phyloP scores from a whole-genome alignment of 2,329 filamentous ascomycete species.

The Phialemoniopsis sp. region DNA sequence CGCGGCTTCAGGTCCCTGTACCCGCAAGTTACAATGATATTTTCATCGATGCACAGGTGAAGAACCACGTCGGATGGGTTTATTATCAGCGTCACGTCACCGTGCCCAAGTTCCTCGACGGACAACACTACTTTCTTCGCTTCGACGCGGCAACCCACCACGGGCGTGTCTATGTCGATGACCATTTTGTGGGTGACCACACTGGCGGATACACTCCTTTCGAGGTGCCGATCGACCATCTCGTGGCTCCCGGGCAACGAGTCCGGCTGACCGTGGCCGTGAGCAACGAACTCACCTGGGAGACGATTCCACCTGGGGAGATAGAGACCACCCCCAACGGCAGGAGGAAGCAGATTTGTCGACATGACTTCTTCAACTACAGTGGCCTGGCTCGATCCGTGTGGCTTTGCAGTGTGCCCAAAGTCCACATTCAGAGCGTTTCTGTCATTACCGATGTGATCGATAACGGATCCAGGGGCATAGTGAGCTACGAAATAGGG shows the following conservation, averaged over 20 bases:
- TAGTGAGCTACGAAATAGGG: constrained; percentile 7
- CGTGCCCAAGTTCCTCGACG: constrained; percentile 13
- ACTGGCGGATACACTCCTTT: constrained; percentile 20
- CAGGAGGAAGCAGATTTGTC: constrained; percentile 15
- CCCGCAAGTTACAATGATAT: constrained; percentile 20
- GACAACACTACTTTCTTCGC: constrained; percentile 14
- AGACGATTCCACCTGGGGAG: constrained; percentile 20
- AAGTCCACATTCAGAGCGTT: constrained; percentile 14
- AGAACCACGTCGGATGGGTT: constrained; percentile 22
- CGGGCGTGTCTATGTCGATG: constrained; percentile 19
- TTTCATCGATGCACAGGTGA: constrained; percentile 14
- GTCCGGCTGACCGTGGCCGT: constrained; percentile 23
- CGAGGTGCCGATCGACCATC: constrained; percentile 15
- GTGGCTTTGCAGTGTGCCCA: constrained; percentile 17
- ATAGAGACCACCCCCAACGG: constrained; percentile 9
- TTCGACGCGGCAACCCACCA: constrained; percentile 20
- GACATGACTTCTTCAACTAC: constrained; percentile 25
- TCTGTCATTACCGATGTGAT: constrained; percentile 14
- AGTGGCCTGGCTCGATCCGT: constrained; percentile 20
- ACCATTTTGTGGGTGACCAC: constrained; percentile 16
- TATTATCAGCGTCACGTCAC: constrained; percentile 20
- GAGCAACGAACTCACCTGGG: constrained; percentile 19
- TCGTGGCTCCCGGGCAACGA: constrained; percentile 12
- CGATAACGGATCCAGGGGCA: constrained; percentile 6
- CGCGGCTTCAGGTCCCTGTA: constrained; percentile 12